Base-by-base conservation (phyloP, 257 asterid genomes). In the Nemophila menziesii region DNA sequence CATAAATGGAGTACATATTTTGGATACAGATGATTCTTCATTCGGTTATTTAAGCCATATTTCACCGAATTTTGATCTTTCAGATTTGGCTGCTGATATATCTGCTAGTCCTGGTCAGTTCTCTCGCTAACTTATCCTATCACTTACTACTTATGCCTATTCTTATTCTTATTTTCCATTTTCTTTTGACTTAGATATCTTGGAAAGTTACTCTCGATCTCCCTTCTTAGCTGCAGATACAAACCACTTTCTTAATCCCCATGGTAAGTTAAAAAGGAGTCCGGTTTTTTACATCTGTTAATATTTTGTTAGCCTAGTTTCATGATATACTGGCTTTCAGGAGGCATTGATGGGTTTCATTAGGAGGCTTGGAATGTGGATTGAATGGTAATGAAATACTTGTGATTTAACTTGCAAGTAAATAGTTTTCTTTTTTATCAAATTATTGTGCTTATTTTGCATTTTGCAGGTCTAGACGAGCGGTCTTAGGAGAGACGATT, bases 181-280 rank as follows among this genome's bases (percentile, higher is more conserved):
- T 12, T 49, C 33, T 47, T 44, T 52, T 23, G 14, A 59, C 69
- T 53, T 74, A 82, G 94, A 72, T 54, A 58, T 82, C 55, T 60
- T 81, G 60, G 92, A 67, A 55, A 71, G 64, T 62, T 78, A 64
- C 56, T 68, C 73, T 51, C 62, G 86, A 68, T 62, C 84, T 58
- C 74, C 77, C 44, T 79, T 71, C 54, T 37, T 70, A 46, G 41
- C 82, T 45, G 18, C 79, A 1, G 68, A 79, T 46, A 67, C 65
- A 37, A 68, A 61, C 60, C 68, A 70, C 76, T 72, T 71, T 51
- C 71, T 62, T 57, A 72, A 69, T 70, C 70, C 74, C 60, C 71
- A 62, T 39, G 93, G 90, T 79, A 55, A 24, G 60, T 57, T 48
- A 41, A 43, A 22, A 8, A 0, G 33, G 18, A 16, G 16, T 21